Base-by-base conservation (phyloP, 306 rosid species). In the Medicago ruthenica region DNA sequence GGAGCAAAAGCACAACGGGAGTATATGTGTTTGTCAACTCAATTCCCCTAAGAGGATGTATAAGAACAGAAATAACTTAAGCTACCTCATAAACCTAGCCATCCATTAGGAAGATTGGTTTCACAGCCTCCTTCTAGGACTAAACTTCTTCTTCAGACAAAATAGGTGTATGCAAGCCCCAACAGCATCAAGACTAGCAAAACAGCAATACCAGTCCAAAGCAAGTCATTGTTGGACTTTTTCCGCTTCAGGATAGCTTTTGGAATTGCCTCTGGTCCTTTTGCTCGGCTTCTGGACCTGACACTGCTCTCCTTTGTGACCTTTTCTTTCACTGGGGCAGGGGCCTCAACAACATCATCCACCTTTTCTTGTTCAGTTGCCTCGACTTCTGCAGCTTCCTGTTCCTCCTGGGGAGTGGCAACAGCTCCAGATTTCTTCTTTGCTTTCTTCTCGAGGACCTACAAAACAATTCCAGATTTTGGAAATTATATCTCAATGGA, bases 361-460 rank as follows among this genome's bases (percentile, higher is more conserved):
- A 51, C 80, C 79, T 83, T 84, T 75, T 89, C 97, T 55, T 80
- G 79, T 55, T 90, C 96, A 7, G 78, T 53, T 78, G 76, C 74
- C 42, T 86, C 91, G 21, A 67, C 84, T 45, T 42, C 86, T 39
- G 57, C 70, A n/a, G 85, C 93, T 5, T 73, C 79, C 0, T 70
- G 71, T 70, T 90, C 98, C 63, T 92, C 97, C 78, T 86, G 91
- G 3, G 86, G 76, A 82, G 75, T 63, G 37, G 74, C 4, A 31
- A 69, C 87, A 0, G 78, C 45, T 39, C 81, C 87, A 2, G 84
- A 85, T 83, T 89, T 92, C 88, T 92, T 95, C 96, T 85, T 95
- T 22, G 93, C 88, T 76, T 89, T 95, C 96, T 87, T 96, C 79
- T 96, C 99, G 1, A 89, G 97, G 51, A 86, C 96, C 98, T 96